Conservation (phyloP, 2,329 filamentous ascomycete genomes). For the Talaromyces atroroseus region DNA sequence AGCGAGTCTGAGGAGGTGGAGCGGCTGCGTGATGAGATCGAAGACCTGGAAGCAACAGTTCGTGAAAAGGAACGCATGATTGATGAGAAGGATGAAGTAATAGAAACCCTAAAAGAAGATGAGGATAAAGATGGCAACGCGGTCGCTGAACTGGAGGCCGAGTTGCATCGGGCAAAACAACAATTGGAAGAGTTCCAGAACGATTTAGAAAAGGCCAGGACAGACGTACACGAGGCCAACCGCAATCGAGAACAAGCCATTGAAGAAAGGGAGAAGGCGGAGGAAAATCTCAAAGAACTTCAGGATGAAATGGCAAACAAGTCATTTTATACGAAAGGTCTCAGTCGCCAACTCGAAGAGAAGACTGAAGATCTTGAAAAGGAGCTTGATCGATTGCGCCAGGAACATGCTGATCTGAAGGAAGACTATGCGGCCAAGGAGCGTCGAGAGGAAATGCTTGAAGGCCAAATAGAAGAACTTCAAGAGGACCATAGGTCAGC, state of each 20-base stretch:
- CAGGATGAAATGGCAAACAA: constrained; percentile 76
- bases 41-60: constrained; percentile 68
- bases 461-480: constrained; percentile 43
- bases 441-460: constrained; percentile 41
- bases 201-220: constrained; percentile 33
- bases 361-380: constrained; percentile 61
- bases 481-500: constrained; percentile 36
- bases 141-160: constrained; percentile 45
- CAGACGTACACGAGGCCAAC: constrained; percentile 37
- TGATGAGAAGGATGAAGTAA: constrained; percentile 68
- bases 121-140: constrained; percentile 38
- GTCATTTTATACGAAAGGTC: constrained; percentile 67
- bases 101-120: constrained; percentile 58
- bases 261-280: constrained; percentile 47
- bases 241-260: constrained; percentile 45
- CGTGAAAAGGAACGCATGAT: constrained; percentile 70
- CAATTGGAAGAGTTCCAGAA: constrained; percentile 42
- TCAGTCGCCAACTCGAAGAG: constrained; percentile 70
- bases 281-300: constrained; percentile 55
- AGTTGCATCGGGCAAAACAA: constrained; percentile 42
- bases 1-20: constrained; percentile 55
- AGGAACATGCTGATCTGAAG: constrained; percentile 41
- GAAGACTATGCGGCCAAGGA: constrained; percentile 41
- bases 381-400: constrained; percentile 53
- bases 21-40: constrained; percentile 66